These are phyloP conservation scores for Saraca asoca DNA, from an alignment of 331 rosid species.

Conservation along the genomic window DNA sequence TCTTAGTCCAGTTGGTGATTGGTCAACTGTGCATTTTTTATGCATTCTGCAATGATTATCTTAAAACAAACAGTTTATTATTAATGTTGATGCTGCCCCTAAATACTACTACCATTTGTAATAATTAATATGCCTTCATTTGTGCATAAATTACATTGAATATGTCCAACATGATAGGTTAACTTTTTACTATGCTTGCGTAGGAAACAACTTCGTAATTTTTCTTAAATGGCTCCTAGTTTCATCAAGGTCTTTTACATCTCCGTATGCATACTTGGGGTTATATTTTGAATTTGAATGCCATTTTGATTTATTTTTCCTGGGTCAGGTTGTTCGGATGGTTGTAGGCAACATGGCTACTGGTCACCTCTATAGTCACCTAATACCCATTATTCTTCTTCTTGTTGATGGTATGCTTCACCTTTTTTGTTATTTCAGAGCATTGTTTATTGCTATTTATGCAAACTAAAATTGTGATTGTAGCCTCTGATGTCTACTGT, in stretches of 20 bases:
- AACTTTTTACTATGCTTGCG: too few species aligned
- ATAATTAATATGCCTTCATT: too few species aligned
- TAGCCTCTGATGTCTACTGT: neutral
- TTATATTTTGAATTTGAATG: constrained; percentile 18
- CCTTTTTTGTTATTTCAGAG: too few species aligned
- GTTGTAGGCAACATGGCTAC: constrained; percentile 51
- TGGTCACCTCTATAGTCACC: constrained; percentile 50
- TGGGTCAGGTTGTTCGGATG: constrained; percentile 62
- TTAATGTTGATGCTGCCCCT: too few species aligned
- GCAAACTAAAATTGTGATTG: neutral
- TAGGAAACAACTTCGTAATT: neutral
- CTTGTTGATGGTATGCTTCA: constrained; percentile 58
- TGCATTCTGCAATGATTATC: too few species aligned
- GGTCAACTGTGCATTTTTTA: too few species aligned
- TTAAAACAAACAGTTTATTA: too few species aligned
- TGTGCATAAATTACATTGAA: too few species aligned
- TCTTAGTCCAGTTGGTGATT: too few species aligned
- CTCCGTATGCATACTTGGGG: constrained; percentile 27
- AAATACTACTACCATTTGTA: too few species aligned
- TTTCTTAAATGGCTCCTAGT: neutral
- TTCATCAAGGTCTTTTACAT: neutral
- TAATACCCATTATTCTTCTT: constrained; percentile 63
- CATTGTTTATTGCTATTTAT: too few species aligned
- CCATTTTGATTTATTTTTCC: constrained; percentile 33
- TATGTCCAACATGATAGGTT: too few species aligned